Evolutionary conservation across 139 green algal genomes (phyloP).

Genomic region (Nannochloris sp.): DNA sequence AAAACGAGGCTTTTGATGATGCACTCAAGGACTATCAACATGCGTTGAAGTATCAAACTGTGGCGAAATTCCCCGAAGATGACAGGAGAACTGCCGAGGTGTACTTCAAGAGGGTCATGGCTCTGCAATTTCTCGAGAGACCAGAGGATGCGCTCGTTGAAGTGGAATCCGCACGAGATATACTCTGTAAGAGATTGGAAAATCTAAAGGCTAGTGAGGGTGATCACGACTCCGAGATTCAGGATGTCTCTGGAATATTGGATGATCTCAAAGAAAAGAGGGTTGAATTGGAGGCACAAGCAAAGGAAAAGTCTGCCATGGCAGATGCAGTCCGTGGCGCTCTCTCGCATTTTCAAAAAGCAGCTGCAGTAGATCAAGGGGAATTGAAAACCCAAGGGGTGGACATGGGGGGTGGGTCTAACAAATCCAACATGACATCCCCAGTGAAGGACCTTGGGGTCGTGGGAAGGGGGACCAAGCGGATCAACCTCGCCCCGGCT

Average conservation of each 20-base stretch:
- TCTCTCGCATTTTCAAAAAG: slow-evolving; percentile 13
- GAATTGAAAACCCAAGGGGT: background rate
- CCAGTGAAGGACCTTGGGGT: slow-evolving; percentile 37
- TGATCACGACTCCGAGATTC: slow-evolving; percentile 5
- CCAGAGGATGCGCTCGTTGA: slow-evolving; percentile 22
- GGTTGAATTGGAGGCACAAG: slow-evolving; percentile 26
- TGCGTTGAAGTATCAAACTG: slow-evolving; percentile 17
- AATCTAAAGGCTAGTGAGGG: background rate
- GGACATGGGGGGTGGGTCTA: background rate
- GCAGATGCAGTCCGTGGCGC: slow-evolving; percentile 25
- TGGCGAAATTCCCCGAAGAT: background rate
- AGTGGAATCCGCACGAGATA: slow-evolving; percentile 6
- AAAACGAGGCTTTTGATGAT: slow-evolving; percentile 39
- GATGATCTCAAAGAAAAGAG: slow-evolving; percentile 39
- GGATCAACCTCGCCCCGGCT: slow-evolving; percentile 37
- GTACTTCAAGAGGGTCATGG: slow-evolving; percentile 41
- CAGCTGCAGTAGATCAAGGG: background rate
- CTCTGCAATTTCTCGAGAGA: slow-evolving; percentile 35
- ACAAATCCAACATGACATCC: background rate
- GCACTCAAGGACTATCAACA: slow-evolving; percentile 25
- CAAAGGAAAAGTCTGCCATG: slow-evolving; percentile 24
- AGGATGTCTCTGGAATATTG: slow-evolving; percentile 26
- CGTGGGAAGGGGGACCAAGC: slow-evolving; percentile 45
- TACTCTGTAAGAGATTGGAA: background rate
- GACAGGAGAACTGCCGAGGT: slow-evolving; percentile 35